phyloP scores from a whole-genome alignment of 495 filamentous ascomycete species.

The Neurospora cerealis region DNA sequence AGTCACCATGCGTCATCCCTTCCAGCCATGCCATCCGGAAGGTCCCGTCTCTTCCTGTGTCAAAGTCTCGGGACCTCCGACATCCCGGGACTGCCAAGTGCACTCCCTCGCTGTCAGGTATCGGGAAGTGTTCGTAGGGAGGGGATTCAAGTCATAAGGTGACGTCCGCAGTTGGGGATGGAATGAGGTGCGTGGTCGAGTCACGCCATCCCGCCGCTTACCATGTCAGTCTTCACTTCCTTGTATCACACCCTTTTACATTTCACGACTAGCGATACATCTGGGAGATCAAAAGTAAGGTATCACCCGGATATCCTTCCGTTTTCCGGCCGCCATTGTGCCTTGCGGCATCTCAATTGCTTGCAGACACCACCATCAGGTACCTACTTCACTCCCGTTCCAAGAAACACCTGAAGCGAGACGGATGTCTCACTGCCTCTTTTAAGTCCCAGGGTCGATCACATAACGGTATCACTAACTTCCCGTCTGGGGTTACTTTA shows the following conservation, averaged over 20 bases:
- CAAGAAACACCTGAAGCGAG: background rate
- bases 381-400: background rate
- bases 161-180: background rate
- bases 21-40: background rate
- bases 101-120: background rate
- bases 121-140: background rate
- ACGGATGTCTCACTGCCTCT: background rate
- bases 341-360: background rate
- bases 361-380: background rate
- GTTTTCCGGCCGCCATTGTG: background rate
- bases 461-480: background rate
- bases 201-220: background rate
- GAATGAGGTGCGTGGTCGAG: background rate
- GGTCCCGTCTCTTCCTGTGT: background rate
- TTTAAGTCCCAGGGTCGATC: background rate
- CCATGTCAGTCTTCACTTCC: background rate
- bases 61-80: background rate
- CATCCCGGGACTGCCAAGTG: background rate
- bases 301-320: background rate
- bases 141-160: background rate
- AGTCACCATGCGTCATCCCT: background rate
- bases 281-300: background rate
- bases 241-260: background rate
- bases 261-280: background rate
- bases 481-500: background rate